phyloP scores from a whole-genome alignment of 768 basidiomycete genomes.

The Collybia sordida region DNA sequence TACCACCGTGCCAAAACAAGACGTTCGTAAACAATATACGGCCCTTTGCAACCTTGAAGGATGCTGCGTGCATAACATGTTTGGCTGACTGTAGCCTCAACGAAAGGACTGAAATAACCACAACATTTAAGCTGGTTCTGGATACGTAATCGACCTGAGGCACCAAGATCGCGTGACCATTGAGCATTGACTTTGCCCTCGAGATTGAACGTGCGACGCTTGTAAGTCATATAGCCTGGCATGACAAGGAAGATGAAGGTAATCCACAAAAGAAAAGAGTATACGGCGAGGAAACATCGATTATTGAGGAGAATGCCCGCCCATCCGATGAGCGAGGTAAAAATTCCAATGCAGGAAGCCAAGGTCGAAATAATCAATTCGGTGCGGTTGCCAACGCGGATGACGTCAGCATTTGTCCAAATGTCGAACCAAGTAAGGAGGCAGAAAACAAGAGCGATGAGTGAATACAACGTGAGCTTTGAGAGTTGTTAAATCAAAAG shows the following conservation, averaged over 20 bases:
- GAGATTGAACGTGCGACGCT: slow-evolving; percentile 71
- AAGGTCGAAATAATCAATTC: slow-evolving; percentile 74
- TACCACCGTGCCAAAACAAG: slow-evolving; percentile 63
- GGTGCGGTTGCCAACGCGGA: slow-evolving; percentile 65
- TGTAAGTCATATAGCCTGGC: slow-evolving; percentile 81
- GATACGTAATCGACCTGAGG: slow-evolving; percentile 60
- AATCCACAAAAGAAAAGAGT: slow-evolving; percentile 77
- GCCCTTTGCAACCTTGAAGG: slow-evolving; percentile 72
- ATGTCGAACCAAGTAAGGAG: slow-evolving; percentile 80
- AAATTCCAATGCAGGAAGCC: slow-evolving; percentile 55
- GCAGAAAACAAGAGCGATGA: slow-evolving; percentile 60
- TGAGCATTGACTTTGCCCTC: slow-evolving; percentile 80
- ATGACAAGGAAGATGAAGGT: slow-evolving; percentile 68
- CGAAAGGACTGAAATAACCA: slow-evolving; percentile 78
- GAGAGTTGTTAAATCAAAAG: background rate
- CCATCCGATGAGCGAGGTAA: slow-evolving; percentile 75
- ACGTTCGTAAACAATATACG: slow-evolving; percentile 59
- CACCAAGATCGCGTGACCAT: slow-evolving; percentile 66
- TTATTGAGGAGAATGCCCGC: slow-evolving; percentile 83
- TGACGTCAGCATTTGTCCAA: slow-evolving; percentile 65
- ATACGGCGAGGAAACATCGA: slow-evolving; percentile 76
- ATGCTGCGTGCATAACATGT: slow-evolving; percentile 73
- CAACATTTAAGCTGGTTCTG: slow-evolving; percentile 80
- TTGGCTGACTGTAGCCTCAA: slow-evolving; percentile 74
- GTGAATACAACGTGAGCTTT: slow-evolving; percentile 55